Evolutionary conservation across 139 green algal species (phyloP).

Genomic region (Chlorella sp.): DNA sequence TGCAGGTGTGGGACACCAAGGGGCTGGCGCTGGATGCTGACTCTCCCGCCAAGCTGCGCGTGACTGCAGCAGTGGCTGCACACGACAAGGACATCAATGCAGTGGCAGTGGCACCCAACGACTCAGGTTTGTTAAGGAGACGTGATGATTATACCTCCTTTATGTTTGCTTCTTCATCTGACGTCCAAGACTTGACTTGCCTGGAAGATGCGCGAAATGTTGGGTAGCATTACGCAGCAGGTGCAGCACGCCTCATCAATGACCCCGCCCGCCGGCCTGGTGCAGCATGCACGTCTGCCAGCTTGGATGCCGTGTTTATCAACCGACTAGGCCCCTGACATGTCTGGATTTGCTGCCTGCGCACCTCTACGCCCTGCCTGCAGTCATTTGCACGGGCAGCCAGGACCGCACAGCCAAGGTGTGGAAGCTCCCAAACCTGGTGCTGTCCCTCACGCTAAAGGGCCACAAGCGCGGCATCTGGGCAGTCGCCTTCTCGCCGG

Average conservation of each 20-base stretch:
- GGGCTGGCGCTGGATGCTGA: slow-evolving; percentile 9
- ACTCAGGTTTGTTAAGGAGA: background rate
- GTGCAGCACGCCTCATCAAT: background rate
- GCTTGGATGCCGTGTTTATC: slow-evolving; percentile 52
- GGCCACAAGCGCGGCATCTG: slow-evolving; percentile 97
- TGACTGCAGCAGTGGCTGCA: slow-evolving; percentile 80
- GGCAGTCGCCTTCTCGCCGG: slow-evolving; percentile 89
- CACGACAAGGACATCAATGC: slow-evolving; percentile 99
- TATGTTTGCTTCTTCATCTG: background rate
- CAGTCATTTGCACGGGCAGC: slow-evolving; percentile 76
- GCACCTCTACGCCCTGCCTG: slow-evolving; percentile 14
- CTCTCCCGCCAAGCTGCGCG: slow-evolving; percentile 45
- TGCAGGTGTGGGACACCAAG: slow-evolving; percentile 79
- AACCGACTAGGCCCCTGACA: too few relatives aligned
- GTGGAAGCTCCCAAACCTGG: slow-evolving; percentile 87
- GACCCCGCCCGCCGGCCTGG: background rate
- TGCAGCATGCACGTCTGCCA: too few relatives aligned
- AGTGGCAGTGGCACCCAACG: slow-evolving; percentile 87
- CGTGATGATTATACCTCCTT: background rate
- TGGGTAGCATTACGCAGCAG: too few relatives aligned
- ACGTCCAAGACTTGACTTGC: background rate
- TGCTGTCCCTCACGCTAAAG: slow-evolving; percentile 60
- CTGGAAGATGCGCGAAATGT: too few relatives aligned
- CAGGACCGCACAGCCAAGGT: slow-evolving; percentile 89
- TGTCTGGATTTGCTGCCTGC: background rate